A percentile compares a stretch with the other conserved stretches of the same genome.
phyloP scores from a whole-genome alignment of 768 basidiomycete species.

The Kwoniella mangroviensis region DNA sequence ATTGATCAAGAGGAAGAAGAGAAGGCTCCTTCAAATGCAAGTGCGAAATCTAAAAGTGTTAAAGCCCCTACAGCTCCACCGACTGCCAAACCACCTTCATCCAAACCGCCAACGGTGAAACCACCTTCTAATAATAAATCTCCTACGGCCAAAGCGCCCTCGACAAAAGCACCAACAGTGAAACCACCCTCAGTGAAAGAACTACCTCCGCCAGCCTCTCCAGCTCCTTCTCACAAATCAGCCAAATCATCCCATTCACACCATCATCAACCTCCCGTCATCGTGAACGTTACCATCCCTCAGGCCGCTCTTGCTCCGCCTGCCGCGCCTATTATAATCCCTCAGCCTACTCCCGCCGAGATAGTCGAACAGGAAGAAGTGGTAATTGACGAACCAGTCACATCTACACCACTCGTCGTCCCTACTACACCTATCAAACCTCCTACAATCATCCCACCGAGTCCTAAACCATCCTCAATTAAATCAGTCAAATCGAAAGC shows the following conservation, averaged over 20 bases:
- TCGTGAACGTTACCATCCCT: constrained; percentile 45
- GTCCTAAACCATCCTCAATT: constrained; percentile 12
- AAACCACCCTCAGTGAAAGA: constrained; percentile 20
- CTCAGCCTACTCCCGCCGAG: constrained; percentile 9
- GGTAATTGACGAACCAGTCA: not conserved
- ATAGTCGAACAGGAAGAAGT: constrained; percentile 14
- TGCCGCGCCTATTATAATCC: constrained; percentile 14
- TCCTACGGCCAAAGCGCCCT: not conserved
- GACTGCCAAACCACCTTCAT: not conserved
- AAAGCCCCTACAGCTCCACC: not conserved
- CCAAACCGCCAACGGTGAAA: constrained; percentile 1
- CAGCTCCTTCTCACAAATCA: constrained; percentile 16
- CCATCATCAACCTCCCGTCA: constrained; percentile 40
- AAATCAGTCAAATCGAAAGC: constrained; percentile 12
- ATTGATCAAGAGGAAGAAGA: constrained; percentile 2
- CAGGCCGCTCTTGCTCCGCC: constrained; percentile 21
- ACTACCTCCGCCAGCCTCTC: constrained; percentile 18
- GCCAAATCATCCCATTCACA: constrained; percentile 25
- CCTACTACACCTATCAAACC: constrained; percentile 19
- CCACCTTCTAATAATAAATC: not conserved
- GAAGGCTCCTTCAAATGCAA: not conserved
- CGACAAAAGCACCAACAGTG: constrained; percentile 4
- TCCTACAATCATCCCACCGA: constrained; percentile 14
- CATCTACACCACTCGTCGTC: constrained; percentile 14
- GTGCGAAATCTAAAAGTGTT: not conserved